A percentile compares a stretch with the other conserved stretches of the same genome.
phyloP scores from a whole-genome alignment of 2,329 filamentous ascomycete species.

The Coleophoma eucalyptorum region DNA sequence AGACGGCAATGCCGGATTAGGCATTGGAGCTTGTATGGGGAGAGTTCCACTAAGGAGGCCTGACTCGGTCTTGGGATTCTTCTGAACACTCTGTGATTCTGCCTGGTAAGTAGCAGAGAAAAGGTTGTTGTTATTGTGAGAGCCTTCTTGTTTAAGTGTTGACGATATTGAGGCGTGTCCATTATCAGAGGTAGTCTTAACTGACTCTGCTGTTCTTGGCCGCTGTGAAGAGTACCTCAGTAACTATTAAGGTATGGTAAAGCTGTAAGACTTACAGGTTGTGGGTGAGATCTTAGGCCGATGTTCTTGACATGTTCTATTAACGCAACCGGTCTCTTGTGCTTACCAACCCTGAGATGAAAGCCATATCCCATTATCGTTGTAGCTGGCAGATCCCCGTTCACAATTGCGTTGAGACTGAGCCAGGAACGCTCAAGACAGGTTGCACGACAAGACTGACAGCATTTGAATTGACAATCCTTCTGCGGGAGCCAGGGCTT shows the following conservation, averaged over 20 bases:
- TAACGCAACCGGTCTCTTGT: slow-evolving; percentile 33
- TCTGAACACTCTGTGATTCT: too few species aligned
- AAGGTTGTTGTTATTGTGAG: too few species aligned
- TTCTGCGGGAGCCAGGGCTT: slow-evolving; percentile 34
- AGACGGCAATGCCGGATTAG: background rate
- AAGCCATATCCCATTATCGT: slow-evolving; percentile 51
- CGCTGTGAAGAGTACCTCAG: background rate
- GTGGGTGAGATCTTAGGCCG: slow-evolving; percentile 19
- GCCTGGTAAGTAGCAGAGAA: too few species aligned
- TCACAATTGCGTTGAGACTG: slow-evolving; percentile 44
- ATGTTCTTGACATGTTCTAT: slow-evolving; percentile 19
- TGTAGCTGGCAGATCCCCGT: slow-evolving; percentile 45
- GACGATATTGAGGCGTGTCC: too few species aligned
- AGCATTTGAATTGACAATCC: slow-evolving; percentile 48
- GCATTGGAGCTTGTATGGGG: too few species aligned
- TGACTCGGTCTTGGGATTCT: too few species aligned
- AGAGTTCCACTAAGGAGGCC: too few species aligned
- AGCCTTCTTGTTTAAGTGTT: too few species aligned
- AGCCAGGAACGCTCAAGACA: slow-evolving; percentile 41
- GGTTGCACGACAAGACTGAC: slow-evolving; percentile 42
- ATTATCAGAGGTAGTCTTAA: background rate
- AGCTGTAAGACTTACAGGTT: slow-evolving; percentile 6
- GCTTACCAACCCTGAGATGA: slow-evolving; percentile 29
- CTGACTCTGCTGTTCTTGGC: too few species aligned
- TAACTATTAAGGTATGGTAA: too few species aligned